Evolutionary conservation across 169 alveolate genomes (phyloP), one percentile per base, ranked within the genome.

Genomic region (Plasmodium sp.): DNA sequence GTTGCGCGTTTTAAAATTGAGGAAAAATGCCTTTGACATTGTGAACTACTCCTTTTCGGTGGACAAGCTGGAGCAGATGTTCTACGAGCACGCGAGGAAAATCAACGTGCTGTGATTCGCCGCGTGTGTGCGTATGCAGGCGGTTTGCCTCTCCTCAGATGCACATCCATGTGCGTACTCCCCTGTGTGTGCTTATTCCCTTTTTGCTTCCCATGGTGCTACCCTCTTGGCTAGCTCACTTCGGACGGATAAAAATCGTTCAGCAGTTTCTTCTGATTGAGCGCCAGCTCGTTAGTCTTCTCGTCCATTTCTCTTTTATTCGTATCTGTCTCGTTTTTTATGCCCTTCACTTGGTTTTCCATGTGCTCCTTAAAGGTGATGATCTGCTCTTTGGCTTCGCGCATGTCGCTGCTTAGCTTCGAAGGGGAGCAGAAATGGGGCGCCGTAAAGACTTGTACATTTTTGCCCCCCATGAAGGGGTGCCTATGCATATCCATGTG

Each of bases 201-300:
- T 67, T 48, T 67, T 83, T 67, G n/a, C n/a, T n/a, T n/a, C n/a
- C n/a, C n/a, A n/a, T n/a, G n/a, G n/a, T n/a, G 27, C 27, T 12
- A 5, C 81, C n/a, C 56, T 2, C n/a, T 56, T 83, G 36, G 36
- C 56, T 90, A 90, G 16, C 75, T 67, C 82, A 56, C 62, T 41
- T 79, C 81, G 51, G 82, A 80, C 7, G 94, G 88, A 71, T 90
- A 90, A 81, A 90, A 90, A 90, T 90, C 94, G 2, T 71, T 80
- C 43, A 79, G 22, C 18, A 90, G 83, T 80, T 62, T 79, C 74
- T 80, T 90, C 43, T 90, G 94, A 90, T 90, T 90, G 36, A 14
- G 80, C 22, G 39, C 43, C 80, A 90, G 71, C 16, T 75, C n/a
- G 72, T 79, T 62, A 34, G 82, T 58, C 72, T 79, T 88, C n/a